phyloP scores from a whole-genome alignment of 257 asterid genomes.

The Lycium barbarum region DNA sequence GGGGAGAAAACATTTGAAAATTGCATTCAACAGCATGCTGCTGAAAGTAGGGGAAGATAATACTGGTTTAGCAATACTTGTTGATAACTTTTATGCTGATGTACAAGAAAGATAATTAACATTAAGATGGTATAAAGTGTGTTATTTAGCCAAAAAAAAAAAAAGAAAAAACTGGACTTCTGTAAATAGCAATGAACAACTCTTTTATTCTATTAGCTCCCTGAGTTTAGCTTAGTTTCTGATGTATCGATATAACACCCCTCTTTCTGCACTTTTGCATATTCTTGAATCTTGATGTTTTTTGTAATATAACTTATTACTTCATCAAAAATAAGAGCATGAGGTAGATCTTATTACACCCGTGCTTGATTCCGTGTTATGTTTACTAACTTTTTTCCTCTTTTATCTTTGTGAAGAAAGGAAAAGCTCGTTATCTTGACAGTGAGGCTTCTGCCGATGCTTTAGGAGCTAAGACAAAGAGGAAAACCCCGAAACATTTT shows the following conservation, averaged over 20 bases:
- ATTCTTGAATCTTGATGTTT: not conserved
- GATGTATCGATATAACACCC: not conserved
- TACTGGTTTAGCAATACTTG: constrained; percentile 35
- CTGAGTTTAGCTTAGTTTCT: not conserved
- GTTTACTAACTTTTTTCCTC: not conserved
- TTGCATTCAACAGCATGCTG: constrained; percentile 41
- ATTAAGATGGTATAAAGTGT: constrained; percentile 5
- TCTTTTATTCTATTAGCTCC: not conserved
- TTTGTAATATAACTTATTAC: not conserved
- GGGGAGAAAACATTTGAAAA: constrained; percentile 50
- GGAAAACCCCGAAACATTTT: constrained; percentile 74
- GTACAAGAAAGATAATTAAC: not conserved
- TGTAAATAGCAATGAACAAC: not conserved
- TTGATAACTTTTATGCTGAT: constrained; percentile 35
- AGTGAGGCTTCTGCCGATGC: constrained; percentile 82
- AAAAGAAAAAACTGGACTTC: not conserved
- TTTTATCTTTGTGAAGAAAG: constrained; percentile 60
- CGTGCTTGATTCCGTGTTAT: not conserved
- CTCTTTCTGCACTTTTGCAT: not conserved
- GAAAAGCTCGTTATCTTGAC: constrained; percentile 84
- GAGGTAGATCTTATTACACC: not conserved
- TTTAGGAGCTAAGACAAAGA: constrained; percentile 82
- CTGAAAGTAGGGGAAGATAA: constrained; percentile 32
- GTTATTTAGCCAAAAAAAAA: not conserved
- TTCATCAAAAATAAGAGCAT: not conserved